These are phyloP conservation scores for Blastobotrys buckinghamii DNA, from an alignment of 1,139 yeast genomes.

Conservation along the genomic window DNA sequence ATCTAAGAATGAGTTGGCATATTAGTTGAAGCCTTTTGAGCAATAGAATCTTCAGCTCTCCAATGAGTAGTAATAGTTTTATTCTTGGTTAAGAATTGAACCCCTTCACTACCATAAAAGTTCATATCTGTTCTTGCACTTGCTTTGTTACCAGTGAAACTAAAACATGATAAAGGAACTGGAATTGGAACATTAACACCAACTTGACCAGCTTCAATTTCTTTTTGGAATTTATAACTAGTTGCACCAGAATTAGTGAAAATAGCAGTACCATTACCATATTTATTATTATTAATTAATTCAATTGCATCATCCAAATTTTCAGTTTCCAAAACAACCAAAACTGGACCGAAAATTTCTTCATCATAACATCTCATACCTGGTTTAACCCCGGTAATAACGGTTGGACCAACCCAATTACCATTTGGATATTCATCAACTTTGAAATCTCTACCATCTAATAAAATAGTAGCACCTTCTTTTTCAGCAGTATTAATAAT, in stretches of 20 bases:
- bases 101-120: slow-evolving; percentile 72
- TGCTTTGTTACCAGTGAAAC: slow-evolving; percentile 75
- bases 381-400: slow-evolving; percentile 56
- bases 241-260: slow-evolving; percentile 67
- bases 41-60: slow-evolving; percentile 52
- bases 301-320: slow-evolving; percentile 69
- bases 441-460: slow-evolving; percentile 57
- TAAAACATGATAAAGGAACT: slow-evolving; percentile 80
- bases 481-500: slow-evolving; percentile 52
- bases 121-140: slow-evolving; percentile 67
- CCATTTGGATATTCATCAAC: slow-evolving; percentile 56
- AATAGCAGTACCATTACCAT: slow-evolving; percentile 70
- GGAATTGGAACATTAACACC: slow-evolving; percentile 81
- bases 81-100: slow-evolving; percentile 67
- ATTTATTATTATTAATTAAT: slow-evolving; percentile 56
- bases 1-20: slow-evolving; percentile 33
- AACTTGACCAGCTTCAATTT: slow-evolving; percentile 71
- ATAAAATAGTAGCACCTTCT: slow-evolving; percentile 50
- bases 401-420: slow-evolving; percentile 70
- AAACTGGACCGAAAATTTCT: slow-evolving; percentile 75
- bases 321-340: slow-evolving; percentile 56
- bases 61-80: slow-evolving; percentile 71
- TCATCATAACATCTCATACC: slow-evolving; percentile 70
- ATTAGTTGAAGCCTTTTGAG: slow-evolving; percentile 48
- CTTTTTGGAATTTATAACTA: slow-evolving; percentile 64